Evolutionary conservation across 2,329 filamentous ascomycete genomes (phyloP), one percentile per base, ranked within the genome.

Genomic region (Didymella lethalis): DNA sequence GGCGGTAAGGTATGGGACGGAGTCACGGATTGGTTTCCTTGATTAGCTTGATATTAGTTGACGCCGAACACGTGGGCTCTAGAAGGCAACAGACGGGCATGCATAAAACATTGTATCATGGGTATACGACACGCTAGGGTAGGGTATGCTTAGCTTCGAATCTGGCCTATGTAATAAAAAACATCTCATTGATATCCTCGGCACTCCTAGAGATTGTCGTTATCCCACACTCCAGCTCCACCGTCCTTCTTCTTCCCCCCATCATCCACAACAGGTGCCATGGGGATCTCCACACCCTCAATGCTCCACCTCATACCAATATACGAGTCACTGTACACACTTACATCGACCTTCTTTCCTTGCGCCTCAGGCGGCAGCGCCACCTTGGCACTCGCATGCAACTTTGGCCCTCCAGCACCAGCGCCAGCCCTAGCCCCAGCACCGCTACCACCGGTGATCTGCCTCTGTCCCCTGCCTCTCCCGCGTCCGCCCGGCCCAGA

Each of bases 291-390:
- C 7, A 88, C 78, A 3, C 79, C 80, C 18, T 79, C 75, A 5
- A 87, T 64, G 31, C 66, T 77, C 87, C 87, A 90, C 66, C 83
- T 80, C 83, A 98, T 86, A 0, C 90, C 92, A 32, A 92, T 81
- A 77, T 98, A 98, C 16, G 88, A 88, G 82, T 98, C 95, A 77
- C 94, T 98, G 18, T 95, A 81, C 2, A 97, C 87, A 62, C 85
- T 75, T 3, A 97, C 84, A 71, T 92, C 89, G 10, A 96, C 77
- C 73, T 84, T 90, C 68, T 87, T 86, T 14, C 80, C 83, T 63
- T 81, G 79, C 26, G 73, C 72, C 34, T 74, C 75, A 16, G 83
- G 79, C 1, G 89, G 88, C 25, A 93, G 72, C 69, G 85, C 88
- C 25, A 93, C 82, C 23, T 78, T 80, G 6, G 86, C 80, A 70